Conservation (phyloP, 371 early-diverging fungal species). For the Mucor ambiguus region DNA sequence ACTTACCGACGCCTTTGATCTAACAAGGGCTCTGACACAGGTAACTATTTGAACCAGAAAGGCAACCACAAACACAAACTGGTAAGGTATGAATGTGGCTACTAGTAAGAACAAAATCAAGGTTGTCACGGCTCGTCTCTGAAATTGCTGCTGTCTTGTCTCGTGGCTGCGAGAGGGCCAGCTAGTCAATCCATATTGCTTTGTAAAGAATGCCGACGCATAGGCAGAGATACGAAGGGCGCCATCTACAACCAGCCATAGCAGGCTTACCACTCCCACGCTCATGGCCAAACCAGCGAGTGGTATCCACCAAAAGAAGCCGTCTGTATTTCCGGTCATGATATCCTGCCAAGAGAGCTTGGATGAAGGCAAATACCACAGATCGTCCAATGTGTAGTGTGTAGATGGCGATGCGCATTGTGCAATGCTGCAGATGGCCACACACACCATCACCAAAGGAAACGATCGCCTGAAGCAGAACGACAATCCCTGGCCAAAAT, state of each 20-base stretch:
- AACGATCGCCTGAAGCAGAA: slow-evolving; percentile 43
- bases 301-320: slow-evolving; percentile 70
- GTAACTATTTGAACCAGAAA: slow-evolving; percentile 75
- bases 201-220: slow-evolving; percentile 8
- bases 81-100: slow-evolving; percentile 78
- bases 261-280: slow-evolving; percentile 52
- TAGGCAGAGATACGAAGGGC: slow-evolving; percentile 19
- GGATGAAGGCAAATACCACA: slow-evolving; percentile 34
- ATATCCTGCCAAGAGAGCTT: slow-evolving; percentile 43
- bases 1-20: slow-evolving; percentile 46
- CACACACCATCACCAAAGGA: slow-evolving; percentile 34
- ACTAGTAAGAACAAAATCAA: slow-evolving; percentile 66
- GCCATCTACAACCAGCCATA: slow-evolving; percentile 49
- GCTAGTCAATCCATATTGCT: slow-evolving; percentile 3
- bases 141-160: slow-evolving; percentile 43
- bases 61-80: slow-evolving; percentile 80
- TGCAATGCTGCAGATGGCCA: slow-evolving; percentile 34
- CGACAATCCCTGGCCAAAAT: slow-evolving; percentile 52
- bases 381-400: slow-evolving; percentile 26
- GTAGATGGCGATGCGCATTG: slow-evolving; percentile 34
- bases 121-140: slow-evolving; percentile 60
- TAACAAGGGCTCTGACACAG: slow-evolving; percentile 57
- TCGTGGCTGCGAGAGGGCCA: slow-evolving; percentile 31
- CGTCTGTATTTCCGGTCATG: slow-evolving; percentile 58
- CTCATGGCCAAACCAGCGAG: slow-evolving; percentile 53